phyloP scores from a whole-genome alignment of 768 basidiomycete species.

The Tulasnella sp. region DNA sequence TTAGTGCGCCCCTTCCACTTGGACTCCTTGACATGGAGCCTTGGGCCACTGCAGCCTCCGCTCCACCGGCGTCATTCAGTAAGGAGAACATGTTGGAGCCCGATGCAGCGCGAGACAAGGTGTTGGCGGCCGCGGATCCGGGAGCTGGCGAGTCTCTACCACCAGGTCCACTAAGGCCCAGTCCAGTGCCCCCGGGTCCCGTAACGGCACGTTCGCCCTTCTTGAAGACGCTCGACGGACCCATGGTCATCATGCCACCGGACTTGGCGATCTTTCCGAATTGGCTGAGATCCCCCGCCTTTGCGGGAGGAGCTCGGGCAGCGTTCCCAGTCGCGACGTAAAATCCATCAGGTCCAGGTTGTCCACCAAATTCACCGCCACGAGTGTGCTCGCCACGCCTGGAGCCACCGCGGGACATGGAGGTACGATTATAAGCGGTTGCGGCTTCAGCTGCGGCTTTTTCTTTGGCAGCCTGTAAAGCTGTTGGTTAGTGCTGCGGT shows the following conservation, averaged over 20 bases:
- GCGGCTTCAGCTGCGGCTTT: constrained; percentile 42
- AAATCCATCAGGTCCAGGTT: constrained; percentile 79
- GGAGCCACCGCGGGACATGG: constrained; percentile 84
- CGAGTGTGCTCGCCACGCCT: constrained; percentile 67
- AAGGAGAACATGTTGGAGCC: constrained; percentile 81
- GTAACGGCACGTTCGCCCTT: constrained; percentile 35
- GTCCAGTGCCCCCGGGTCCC: no score
- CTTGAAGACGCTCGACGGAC: constrained; percentile 75
- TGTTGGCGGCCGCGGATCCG: not conserved
- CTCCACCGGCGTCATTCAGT: constrained; percentile 48
- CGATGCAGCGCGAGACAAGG: constrained; percentile 64
- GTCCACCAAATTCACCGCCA: constrained; percentile 38
- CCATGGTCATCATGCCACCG: constrained; percentile 56
- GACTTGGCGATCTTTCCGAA: constrained; percentile 80
- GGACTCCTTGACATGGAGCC: constrained; percentile 30
- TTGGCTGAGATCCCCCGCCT: constrained; percentile 75
- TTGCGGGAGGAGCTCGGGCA: constrained; percentile 45
- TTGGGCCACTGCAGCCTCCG: constrained; percentile 35
- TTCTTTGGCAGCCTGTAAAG: constrained; percentile 64
- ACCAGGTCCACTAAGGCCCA: constrained; percentile 33
- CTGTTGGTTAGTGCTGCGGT: not conserved
- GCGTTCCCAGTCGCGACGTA: constrained; percentile 45
- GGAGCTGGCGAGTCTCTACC: constrained; percentile 44
- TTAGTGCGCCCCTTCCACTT: constrained; percentile 39
- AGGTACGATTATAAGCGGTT: constrained; percentile 46